Base-by-base conservation (phyloP, 495 filamentous ascomycete genomes). In the Penicillium lividum region DNA sequence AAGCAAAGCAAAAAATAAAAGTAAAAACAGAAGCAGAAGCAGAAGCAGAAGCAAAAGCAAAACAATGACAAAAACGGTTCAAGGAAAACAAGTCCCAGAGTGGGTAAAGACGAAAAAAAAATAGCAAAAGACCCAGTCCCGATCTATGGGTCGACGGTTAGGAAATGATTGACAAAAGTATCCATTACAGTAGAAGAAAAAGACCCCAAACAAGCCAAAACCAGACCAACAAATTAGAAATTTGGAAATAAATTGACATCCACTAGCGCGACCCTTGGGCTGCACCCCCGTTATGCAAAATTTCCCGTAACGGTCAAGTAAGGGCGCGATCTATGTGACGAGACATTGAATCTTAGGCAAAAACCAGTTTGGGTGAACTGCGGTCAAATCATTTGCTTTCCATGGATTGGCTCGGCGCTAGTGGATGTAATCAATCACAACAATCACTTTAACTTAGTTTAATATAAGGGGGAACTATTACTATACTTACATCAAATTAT, bases 281-380 rank as follows among this genome's bases (percentile, higher is more conserved):
- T 69, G 67, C 67, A 67, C 51, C 64, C 67, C 64, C 67, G 64
- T 69, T 69, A 67, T 61, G 66, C 64, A 66, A 68, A 57, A 58
- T 62, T 59, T 49, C 47, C 47, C 29, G 46, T 62, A 64, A 69
- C 66, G 64, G 66, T 34, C 46, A 13, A 56, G 64, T 67, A 69
- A 67, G 67, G 63, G 63, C 22, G 22, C 22, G 22, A 60, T 54
- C 18, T 33, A 63, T 59, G 53, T 47, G 22, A 47, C 27, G 10
- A 47, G 16, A 46, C 16, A 27, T 52, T 38, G n/a, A 22, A 38
- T 3, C 15, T 55, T 46, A 44, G 61, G 58, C 55, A 65, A 65
- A 22, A 65, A 65, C 62, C 58, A 65, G 59, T 63, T 63, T 60
- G 62, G 54, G 44, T 27, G 38, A 22, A 52, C 36, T 60, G 51